Evolutionary conservation across 1,139 yeast genomes (phyloP).

Genomic region (Suhomyces chickasaworum): DNA sequence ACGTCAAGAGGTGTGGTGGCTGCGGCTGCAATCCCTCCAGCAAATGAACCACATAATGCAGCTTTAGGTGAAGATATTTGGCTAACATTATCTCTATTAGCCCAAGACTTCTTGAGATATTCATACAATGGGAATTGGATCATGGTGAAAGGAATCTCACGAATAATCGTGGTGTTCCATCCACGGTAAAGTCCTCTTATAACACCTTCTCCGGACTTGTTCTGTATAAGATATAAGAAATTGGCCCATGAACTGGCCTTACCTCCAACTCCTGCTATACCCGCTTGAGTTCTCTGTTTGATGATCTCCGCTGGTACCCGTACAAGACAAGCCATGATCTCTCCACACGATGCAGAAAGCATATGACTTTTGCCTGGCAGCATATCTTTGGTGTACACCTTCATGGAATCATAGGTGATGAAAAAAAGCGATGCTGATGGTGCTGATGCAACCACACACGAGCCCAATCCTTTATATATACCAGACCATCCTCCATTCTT

Average conservation of each 20-base stretch:
- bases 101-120: constrained; percentile 63
- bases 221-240: constrained; percentile 56
- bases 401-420: constrained; percentile 81
- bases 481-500: constrained; percentile 91
- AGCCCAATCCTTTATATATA: constrained; percentile 87
- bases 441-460: constrained; percentile 92
- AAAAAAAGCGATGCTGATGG: constrained; percentile 92
- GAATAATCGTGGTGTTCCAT: constrained; percentile 85
- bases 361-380: constrained; percentile 63
- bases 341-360: constrained; percentile 88
- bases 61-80: constrained; percentile 69
- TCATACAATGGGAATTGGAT: constrained; percentile 96
- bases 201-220: constrained; percentile 73
- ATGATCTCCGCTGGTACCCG: constrained; percentile 97
- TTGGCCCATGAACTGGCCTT: constrained; percentile 67
- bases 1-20: constrained; percentile 92
- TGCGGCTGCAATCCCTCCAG: constrained; percentile 96
- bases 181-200: constrained; percentile 85
- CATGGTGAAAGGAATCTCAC: constrained; percentile 95
- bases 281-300: constrained; percentile 91
- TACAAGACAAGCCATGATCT: constrained; percentile 87
- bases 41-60: constrained; percentile 91
- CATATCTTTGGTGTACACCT: constrained; percentile 48
- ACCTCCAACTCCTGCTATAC: constrained; percentile 46
- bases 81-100: constrained; percentile 31